Base-by-base conservation (phyloP, 345 rosid genomes). In the Rhodamnia argentea region DNA sequence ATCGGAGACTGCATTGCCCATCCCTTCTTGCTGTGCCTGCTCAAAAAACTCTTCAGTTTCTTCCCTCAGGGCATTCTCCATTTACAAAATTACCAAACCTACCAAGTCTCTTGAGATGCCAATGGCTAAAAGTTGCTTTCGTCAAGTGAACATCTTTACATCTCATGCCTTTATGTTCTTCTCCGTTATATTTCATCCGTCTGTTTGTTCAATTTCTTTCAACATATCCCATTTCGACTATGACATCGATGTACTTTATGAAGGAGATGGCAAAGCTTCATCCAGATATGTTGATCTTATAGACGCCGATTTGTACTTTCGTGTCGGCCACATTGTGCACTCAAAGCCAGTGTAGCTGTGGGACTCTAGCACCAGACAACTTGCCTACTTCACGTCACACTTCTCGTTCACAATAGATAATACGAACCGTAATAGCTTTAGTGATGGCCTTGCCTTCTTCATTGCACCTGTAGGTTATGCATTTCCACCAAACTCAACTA, bases 401-500 rank as follows among this genome's bases (percentile, higher is more conserved):
- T 88, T 40, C 81, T 70, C 55, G 26, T 86, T 88, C 52, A 58
- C 64, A 13, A 83, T 52, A 40, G 70, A 83, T 24, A 4, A 18
- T 40, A 15, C 82, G 40, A 13, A 20, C 40, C 20, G 51, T 11
- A 4, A 87, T 0, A 0, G 2, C 6, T 83, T 85, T 55, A 88
- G 88, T 16, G 84, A 85, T 4, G 92, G 93, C 1, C 12, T 92
- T 32, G 90, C 52, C 4, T 93, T 93, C 89, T 93, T 92, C 83
- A 85, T 89, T 18, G 92, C 91, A 64, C 89, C 92, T 3, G 87
- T 70, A 4, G 91, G 90, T n/a, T 90, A 84, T 59, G 86, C 86
- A 16, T 91, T 92, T 84, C 95, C 95, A 9, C 90, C 90, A 2
- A 93, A 93, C 85, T 92, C 93, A 10, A 89, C 84, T 2, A 91